Conservation (phyloP, 1,139 yeast species). For the Geotrichum phurueaensis region DNA sequence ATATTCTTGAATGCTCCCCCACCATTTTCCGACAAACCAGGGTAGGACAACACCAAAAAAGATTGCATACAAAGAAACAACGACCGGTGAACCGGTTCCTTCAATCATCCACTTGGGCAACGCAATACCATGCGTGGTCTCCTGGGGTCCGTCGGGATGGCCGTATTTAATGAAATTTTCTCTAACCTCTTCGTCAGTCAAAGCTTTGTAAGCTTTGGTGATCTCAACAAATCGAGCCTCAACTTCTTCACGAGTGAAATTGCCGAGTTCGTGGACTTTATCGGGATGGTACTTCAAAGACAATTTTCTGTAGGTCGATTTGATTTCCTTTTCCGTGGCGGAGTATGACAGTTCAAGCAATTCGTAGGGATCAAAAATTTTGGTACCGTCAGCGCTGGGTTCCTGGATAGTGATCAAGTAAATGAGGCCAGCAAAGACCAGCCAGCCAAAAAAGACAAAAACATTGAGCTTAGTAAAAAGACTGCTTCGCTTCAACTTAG, state of each 20-base stretch:
- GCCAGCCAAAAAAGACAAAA: slow-evolving; percentile 63
- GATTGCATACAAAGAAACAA: slow-evolving; percentile 60
- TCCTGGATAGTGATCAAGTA: slow-evolving; percentile 44
- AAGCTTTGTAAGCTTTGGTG: slow-evolving; percentile 87
- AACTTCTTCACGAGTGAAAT: slow-evolving; percentile 55
- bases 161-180: slow-evolving; percentile 84
- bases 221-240: slow-evolving; percentile 77
- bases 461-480: slow-evolving; percentile 32
- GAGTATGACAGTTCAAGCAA: slow-evolving; percentile 67
- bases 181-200: slow-evolving; percentile 82
- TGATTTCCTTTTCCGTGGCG: slow-evolving; percentile 72
- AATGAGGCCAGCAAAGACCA: slow-evolving; percentile 47
- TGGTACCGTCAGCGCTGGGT: slow-evolving; percentile 41
- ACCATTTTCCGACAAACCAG: slow-evolving; percentile 73
- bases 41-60: slow-evolving; percentile 79
- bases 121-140: slow-evolving; percentile 93
- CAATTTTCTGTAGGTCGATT: slow-evolving; percentile 75
- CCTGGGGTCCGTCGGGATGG: slow-evolving; percentile 97
- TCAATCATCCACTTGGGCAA: slow-evolving; percentile 88
- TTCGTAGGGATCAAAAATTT: slow-evolving; percentile 82
- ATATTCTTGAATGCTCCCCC: slow-evolving; percentile 74
- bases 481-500: slow-evolving; percentile 30
- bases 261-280: slow-evolving; percentile 54
- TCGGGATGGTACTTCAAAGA: slow-evolving; percentile 92
- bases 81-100: slow-evolving; percentile 65